Percentiles rank a stretch among this genome's conserved stretches.
These are phyloP conservation scores for Excoecaria agallocha DNA, from an alignment of 345 rosid genomes.

Conservation along the genomic window DNA sequence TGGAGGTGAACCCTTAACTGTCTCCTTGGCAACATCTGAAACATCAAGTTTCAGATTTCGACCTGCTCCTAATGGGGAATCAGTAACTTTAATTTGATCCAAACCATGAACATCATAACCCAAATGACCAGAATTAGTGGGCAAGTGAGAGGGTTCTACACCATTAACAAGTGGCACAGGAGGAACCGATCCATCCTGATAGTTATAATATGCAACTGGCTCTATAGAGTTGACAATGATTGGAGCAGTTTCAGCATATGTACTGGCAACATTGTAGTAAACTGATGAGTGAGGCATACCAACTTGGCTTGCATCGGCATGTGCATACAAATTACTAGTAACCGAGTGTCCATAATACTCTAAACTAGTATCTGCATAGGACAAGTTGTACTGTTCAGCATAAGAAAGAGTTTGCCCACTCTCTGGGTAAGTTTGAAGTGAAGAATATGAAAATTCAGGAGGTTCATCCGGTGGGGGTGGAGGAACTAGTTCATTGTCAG, in stretches of 20 bases:
- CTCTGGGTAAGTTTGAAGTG: constrained; percentile 44
- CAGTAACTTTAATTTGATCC: constrained; percentile 28
- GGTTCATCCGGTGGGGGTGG: constrained; percentile 62
- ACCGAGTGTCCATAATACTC: constrained; percentile 52
- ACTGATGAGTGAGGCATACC: constrained; percentile 48
- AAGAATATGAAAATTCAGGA: constrained; percentile 50
- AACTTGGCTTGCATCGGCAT: constrained; percentile 63
- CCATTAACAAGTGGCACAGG: constrained; percentile 39
- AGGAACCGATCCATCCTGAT: constrained; percentile 49
- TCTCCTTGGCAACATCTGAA: constrained; percentile 25
- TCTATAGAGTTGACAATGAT: constrained; percentile 46
- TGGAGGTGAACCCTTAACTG: constrained; percentile 39
- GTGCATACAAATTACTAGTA: constrained; percentile 53
- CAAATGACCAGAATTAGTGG: constrained; percentile 36
- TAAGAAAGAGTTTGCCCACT: constrained; percentile 48
- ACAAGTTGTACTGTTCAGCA: constrained; percentile 46
- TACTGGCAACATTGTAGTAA: constrained; percentile 60
- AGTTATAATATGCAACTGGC: constrained; percentile 50
- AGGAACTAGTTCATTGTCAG: constrained; percentile 49
- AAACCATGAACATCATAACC: constrained; percentile 31
- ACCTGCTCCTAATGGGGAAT: constrained; percentile 27
- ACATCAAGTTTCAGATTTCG: constrained; percentile 28
- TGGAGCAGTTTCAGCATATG: constrained; percentile 52
- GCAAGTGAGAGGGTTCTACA: constrained; percentile 41
- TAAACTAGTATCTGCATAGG: constrained; percentile 50